phyloP scores from a whole-genome alignment of 2,329 filamentous ascomycete genomes.

The Diplodia intermedia region DNA sequence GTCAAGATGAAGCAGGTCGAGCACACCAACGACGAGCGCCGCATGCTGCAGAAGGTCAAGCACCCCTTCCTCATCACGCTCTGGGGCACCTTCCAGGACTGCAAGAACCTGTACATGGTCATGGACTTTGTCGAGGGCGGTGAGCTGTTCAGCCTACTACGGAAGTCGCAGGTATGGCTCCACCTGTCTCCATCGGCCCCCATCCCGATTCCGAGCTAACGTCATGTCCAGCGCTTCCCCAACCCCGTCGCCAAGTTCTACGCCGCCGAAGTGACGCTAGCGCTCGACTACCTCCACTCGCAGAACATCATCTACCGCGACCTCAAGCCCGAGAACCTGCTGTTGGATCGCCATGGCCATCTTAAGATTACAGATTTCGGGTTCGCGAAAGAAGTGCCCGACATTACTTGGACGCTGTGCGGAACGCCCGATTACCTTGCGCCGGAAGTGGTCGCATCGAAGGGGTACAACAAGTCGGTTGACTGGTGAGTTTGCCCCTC shows the following conservation, averaged over 20 bases:
- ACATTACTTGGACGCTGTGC: conserved; percentile 99
- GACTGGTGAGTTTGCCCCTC: conserved; percentile 76
- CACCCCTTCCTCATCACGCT: conserved; percentile 97
- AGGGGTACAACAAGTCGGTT: conserved; percentile 99
- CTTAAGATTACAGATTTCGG: conserved; percentile 98
- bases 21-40: conserved; percentile 96
- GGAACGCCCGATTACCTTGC: conserved; percentile 97
- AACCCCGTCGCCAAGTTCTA: conserved; percentile 99
- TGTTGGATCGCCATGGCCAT: conserved; percentile 91
- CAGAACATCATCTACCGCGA: conserved; percentile 98
- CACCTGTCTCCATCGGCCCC: conserved; percentile 32
- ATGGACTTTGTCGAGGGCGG: conserved; percentile 99
- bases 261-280: conserved; percentile 93
- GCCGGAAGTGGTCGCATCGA: conserved; percentile 97
- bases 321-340: conserved; percentile 91
- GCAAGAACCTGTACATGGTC: conserved; percentile 98
- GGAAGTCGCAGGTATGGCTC: conserved; percentile 84
- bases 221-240: conserved; percentile 79
- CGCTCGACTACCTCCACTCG: conserved; percentile 91
- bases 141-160: conserved; percentile 91
- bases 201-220: conserved; percentile 26
- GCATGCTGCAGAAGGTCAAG: conserved; percentile 95
- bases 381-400: conserved; percentile 96
- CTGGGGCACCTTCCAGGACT: conserved; percentile 98
- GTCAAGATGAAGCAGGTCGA: conserved; percentile 99